Evolutionary conservation across 176 grass and related monocot genomes (phyloP).

Genomic region (Melocanna baccifera): DNA sequence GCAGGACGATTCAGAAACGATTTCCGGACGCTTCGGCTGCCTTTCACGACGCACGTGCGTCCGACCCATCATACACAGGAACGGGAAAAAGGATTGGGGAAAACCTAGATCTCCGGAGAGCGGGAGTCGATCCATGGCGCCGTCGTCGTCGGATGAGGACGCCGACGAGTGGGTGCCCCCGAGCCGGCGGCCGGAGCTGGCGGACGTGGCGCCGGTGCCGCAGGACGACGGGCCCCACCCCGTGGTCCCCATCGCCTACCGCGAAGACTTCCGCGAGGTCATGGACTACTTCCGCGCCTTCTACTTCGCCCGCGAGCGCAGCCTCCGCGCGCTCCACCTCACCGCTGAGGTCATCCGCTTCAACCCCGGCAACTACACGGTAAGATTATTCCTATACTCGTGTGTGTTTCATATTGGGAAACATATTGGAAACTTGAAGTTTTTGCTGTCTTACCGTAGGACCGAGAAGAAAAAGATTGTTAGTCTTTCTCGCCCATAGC

Average conservation of each 20-base stretch:
- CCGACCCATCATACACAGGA: neutral
- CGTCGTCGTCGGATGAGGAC: slow-evolving; percentile 15
- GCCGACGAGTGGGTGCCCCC: slow-evolving; percentile 41
- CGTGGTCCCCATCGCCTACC: slow-evolving; percentile 68
- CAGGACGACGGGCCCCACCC: slow-evolving; percentile 77
- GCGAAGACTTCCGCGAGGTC: slow-evolving; percentile 67
- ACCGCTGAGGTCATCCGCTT: slow-evolving; percentile 65
- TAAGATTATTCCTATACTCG: neutral
- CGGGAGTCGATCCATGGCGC: neutral
- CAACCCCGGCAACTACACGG: slow-evolving; percentile 91
- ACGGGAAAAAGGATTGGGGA: neutral
- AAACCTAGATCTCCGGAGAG: neutral
- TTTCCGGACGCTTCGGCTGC: no score
- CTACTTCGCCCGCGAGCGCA: slow-evolving; percentile 63
- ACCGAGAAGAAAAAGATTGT: no score
- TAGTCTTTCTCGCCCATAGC: no score
- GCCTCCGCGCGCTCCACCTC: slow-evolving; percentile 61
- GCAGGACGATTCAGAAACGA: no score
- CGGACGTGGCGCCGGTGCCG: slow-evolving; percentile 61
- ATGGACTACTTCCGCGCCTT: slow-evolving; percentile 97
- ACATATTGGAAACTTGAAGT: neutral
- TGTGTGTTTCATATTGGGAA: neutral
- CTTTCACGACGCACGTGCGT: no score
- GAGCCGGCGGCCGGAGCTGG: slow-evolving; percentile 55
- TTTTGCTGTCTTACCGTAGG: neutral